Base-by-base conservation (phyloP, 495 filamentous ascomycete species). In the Neurospora sublineolata region DNA sequence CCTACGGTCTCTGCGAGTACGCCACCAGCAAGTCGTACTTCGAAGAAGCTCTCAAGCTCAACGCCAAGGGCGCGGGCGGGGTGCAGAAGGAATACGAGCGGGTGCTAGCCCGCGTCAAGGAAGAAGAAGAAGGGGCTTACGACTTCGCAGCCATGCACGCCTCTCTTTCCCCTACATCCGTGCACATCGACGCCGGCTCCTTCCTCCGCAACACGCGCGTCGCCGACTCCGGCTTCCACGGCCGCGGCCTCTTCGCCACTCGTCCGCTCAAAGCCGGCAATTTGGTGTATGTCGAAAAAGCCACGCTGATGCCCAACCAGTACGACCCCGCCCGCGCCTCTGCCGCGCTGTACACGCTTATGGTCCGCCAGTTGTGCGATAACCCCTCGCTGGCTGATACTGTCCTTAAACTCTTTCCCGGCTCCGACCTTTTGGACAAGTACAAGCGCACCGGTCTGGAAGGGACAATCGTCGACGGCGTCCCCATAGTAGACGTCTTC, bases 201-300 rank as follows among this genome's bases (percentile, higher is more conserved):
- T 89, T 81, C 72, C 73, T 82, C 23, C 52, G 71, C 69, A 76
- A 75, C 41, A 78, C 75, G 0, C 64, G 67, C 12, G 69, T 81
- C 37, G 68, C 37, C 12, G 37, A 69, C 1, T 76, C 77, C 23
- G 37, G 68, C 23, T 71, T 58, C 20, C 76, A 76, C 70, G 85
- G 86, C 11, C 78, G 82, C 16, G 86, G 86, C 0, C 72, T 88
- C 10, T 89, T 88, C 70, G 83, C 85, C 0, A 83, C 84, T 6
- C 71, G 77, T 12, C 83, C 79, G 27, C 76, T 90, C 36, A 75
- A 80, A 46, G 80, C 82, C 1, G 87, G 87, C 7, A 86, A 87
- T 3, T 71, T 88, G 8, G 76, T 88, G 0, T 77, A 87, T 20
- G 84, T 81, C 38, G 86, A 88, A 75, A 89, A 89, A 71, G 85